Evolutionary conservation across 2,329 filamentous ascomycete genomes (phyloP).

Genomic region (Zelopaecilomyces penicillatus): DNA sequence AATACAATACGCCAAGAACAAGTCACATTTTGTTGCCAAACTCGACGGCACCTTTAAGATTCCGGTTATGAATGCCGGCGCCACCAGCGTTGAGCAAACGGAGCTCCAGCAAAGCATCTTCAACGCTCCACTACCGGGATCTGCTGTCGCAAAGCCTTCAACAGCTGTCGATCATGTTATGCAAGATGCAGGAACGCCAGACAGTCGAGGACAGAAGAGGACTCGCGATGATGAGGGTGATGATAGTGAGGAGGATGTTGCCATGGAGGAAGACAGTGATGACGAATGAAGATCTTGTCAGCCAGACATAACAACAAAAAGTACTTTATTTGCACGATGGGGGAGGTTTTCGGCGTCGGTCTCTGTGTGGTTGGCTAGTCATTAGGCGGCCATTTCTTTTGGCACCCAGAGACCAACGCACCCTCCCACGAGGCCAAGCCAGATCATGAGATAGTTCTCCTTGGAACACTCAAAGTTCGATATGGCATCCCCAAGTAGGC

Average conservation of each 20-base stretch:
- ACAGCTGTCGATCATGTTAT: conserved; percentile 38
- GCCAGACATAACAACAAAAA: no score
- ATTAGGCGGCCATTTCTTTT: conserved; percentile 50
- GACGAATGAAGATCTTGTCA: conserved; percentile 45
- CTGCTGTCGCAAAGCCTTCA: conserved; percentile 42
- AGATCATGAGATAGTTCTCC: conserved; percentile 71
- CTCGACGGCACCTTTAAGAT: conserved; percentile 84
- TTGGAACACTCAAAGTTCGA: conserved; percentile 51
- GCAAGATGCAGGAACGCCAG: conserved; percentile 45
- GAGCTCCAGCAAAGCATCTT: conserved; percentile 76
- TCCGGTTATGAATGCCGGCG: conserved; percentile 44
- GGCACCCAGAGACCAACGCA: conserved; percentile 74
- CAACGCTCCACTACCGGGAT: conserved; percentile 52
- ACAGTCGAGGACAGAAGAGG: conserved; percentile 59
- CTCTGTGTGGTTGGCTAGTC: conserved; percentile 9
- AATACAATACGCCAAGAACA: conserved; percentile 84
- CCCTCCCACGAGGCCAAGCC: conserved; percentile 80
- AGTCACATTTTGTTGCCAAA: conserved; percentile 81
- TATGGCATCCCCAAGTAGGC: conserved; percentile 78
- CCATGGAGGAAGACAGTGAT: conserved; percentile 64
- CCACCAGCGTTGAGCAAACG: conserved; percentile 54
- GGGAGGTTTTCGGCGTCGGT: background rate
- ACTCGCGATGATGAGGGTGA: conserved; percentile 59
- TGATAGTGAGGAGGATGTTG: conserved; percentile 59
- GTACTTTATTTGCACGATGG: no score